Percentiles rank a stretch among this genome's conserved stretches.
phyloP scores from a whole-genome alignment of 2,329 filamentous ascomycete genomes.

The Chalaropsis thielavioides region DNA sequence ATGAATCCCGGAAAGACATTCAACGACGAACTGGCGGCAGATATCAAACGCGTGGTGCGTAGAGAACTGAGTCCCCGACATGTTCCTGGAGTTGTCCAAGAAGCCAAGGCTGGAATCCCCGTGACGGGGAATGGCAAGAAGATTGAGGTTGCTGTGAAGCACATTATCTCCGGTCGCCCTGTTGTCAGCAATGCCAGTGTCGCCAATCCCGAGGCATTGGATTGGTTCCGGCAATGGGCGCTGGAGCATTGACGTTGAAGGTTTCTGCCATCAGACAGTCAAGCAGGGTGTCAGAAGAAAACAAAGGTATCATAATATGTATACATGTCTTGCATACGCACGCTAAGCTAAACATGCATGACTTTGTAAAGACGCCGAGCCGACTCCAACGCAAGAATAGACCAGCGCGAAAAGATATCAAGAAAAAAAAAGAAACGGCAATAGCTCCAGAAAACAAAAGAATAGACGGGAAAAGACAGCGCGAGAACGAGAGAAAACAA shows the following conservation, averaged over 20 bases:
- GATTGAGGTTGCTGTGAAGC: slow-evolving; percentile 91
- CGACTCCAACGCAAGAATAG: background rate
- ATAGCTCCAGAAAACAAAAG: background rate
- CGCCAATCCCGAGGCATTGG: slow-evolving; percentile 76
- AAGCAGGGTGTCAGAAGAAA: background rate
- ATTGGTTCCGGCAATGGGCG: slow-evolving; percentile 77
- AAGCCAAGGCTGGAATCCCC: slow-evolving; percentile 59
- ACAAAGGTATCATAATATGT: background rate
- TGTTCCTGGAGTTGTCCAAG: slow-evolving; percentile 70
- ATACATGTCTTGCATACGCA: too few species aligned
- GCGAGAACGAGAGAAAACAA: background rate
- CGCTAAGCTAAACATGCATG: background rate
- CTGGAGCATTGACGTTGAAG: slow-evolving; percentile 23
- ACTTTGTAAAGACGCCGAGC: background rate
- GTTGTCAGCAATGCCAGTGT: slow-evolving; percentile 86
- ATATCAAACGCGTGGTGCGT: slow-evolving; percentile 55
- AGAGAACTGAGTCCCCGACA: slow-evolving; percentile 76
- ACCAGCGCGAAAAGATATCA: background rate
- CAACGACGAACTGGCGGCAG: slow-evolving; percentile 41
- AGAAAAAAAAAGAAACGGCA: background rate
- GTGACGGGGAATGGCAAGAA: slow-evolving; percentile 94
- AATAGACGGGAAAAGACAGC: background rate
- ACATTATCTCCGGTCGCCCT: slow-evolving; percentile 76
- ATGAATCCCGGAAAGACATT: slow-evolving; percentile 48
- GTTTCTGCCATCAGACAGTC: background rate